Evolutionary conservation across 495 filamentous ascomycete genomes (phyloP), one percentile per base, ranked within the genome.

Genomic region (Daldinia concentrica): DNA sequence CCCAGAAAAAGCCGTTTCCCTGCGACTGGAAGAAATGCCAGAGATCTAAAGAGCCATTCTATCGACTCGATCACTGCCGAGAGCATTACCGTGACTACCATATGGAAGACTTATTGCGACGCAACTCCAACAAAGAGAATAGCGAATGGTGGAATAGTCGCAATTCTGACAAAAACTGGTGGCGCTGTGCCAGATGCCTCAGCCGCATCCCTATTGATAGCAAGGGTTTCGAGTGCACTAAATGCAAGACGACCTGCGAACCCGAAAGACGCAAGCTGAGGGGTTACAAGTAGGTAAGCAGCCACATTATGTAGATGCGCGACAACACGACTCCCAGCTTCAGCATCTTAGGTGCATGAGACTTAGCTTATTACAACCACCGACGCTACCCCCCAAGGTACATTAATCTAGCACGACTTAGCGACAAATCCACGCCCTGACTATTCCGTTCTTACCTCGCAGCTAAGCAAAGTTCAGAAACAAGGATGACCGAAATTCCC

Each of bases 41-140:
- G 32, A 80, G 83, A 2, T 74, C 77, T 36, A 63, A 71, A 11
- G 39, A 70, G 1, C 78, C 82, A 11, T 84, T 84, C 73, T 74
- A 69, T 56, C 77, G 83, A 1, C 76, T 77, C 15, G 83, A 85
- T 52, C 83, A 84, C 64, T 83, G 77, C 27, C 77, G 85, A 15
- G 84, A 86, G 41, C 86, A 88, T 67, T 77, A 84, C 8, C 77
- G 84, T 11, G 79, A 83, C 11, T 83, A 64, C 56, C 86, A 88
- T 76, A 77, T 73, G 24, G 86, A 88, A 69, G 85, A 87, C 64
- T 69, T 87, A 15, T 45, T 72, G 48, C 77, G 68, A 68, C 79
- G 77, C 24, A 76, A 80, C 3, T 26, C 70, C 24, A 68, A 66
- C 54, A 64, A 64, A 50, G 68, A 58, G 39, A 68, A 14, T 15